Evolutionary conservation across 805 yeast genomes (phyloP), one percentile per base, ranked within the genome.

Genomic region (Candida adriatica): DNA sequence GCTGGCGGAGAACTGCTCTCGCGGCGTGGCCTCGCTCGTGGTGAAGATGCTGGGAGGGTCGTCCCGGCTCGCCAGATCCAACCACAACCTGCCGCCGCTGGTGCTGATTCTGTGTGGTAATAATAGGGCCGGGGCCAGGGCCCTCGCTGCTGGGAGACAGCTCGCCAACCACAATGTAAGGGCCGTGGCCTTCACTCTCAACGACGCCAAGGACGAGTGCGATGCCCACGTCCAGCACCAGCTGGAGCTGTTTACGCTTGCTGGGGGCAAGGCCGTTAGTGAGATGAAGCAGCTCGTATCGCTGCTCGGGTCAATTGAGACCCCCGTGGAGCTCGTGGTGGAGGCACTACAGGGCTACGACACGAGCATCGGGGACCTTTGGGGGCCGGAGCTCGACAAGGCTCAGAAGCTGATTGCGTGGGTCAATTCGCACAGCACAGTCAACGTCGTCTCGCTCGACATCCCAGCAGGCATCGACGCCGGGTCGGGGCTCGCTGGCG

Each of bases 261-360:
- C 68, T 36, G 94, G 92, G 8, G 94, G 94, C n/a, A 79, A 79
- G 43, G 72, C 58, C 24, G 58, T 56, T 14, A 49, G 58, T 8
- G 30, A 31, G 8, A 32, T 43, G 17, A 62, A 44, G 13, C 68
- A 50, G 26, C 59, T 64, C 49, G 62, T 50, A 34, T 55, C 29
- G 16, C 55, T 56, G 22, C 53, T 63, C 43, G 61, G 52, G 9
- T 68, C 69, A 35, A 58, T 76, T 24, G 82, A 79, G 27, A 70
- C 84, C 2, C 92, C 94, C 0, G 74, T 83, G 11, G 95, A 86
- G 50, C 62, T 87, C 38, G 70, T 86, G 8, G 49, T 87, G 13
- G 96, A 87, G 54, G 92, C 87, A 1, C 62, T 87, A 44, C 95
- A 83, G 51, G 96, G 95, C 1, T 79, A 73, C 42, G 92, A 84